Base-by-base conservation (phyloP, 164 flowering plant genomes). In the Warburgia ugandensis region DNA sequence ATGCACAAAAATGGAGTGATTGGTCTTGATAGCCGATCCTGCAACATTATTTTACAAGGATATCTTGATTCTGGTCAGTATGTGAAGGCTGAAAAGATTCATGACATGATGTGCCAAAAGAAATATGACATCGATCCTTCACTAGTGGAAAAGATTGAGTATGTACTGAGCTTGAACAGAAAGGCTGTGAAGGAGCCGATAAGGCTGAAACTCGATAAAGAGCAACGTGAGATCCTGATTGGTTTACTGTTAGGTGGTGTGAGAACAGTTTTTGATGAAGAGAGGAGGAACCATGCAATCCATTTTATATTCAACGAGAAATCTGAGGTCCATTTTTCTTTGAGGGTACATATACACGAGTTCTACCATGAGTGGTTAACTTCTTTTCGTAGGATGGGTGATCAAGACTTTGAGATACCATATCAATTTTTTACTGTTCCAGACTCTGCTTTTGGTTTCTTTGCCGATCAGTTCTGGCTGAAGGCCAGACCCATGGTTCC, bases 211-310 rank as follows among this genome's bases (percentile, higher is more conserved):
- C 82, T 92, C 40, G 81, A 75, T 55, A 64, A 64, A 68, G 94
- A 86, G 42, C 95, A 89, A 50, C 53, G 99, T 59, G 97, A 89
- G 64, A 75, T 78, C 25, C 66, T 92, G 62, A 72, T 86, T 29
- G 99, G 99, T 29, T 67, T 92, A 71, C 59, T 92, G 22, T 62
- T 92, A 48, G 97, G 99, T 45, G 99, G 99, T 45, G 46, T 82
- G 64, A 63, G 40, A 36, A 70, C 89, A 25, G 80, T 65, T 54
- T 68, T 80, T 13, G 84, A 80, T 61, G 92, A 73, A 37, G 70
- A 59, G 31, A 74, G 72, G 54, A 77, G 59, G 73, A 76, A 68
- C 45, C 79, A 77, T 63, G 64, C 61, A 16, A 38, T 86, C 45
- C 58, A 36, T 50, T 89, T 89, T 42, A 74, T 76, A 49, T 86